These are phyloP conservation scores for Stylosanthes scabra DNA, from an alignment of 331 rosid species.

Conservation along the genomic window DNA sequence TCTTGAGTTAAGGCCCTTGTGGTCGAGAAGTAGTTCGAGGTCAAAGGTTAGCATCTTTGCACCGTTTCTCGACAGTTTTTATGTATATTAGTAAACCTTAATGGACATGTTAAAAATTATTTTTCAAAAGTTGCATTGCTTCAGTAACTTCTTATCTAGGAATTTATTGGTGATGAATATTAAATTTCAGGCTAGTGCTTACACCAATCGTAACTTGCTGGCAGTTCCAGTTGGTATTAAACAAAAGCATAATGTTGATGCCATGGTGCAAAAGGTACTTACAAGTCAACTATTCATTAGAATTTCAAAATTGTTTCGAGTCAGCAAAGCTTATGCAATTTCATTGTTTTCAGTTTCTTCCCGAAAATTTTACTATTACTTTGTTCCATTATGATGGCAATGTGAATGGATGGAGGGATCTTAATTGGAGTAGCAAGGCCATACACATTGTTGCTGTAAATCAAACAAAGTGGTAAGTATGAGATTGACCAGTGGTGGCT, in stretches of 20 bases:
- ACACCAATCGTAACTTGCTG: conserved; percentile 73
- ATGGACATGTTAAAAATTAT: background rate
- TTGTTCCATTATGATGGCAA: conserved; percentile 97
- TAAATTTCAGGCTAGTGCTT: conserved; percentile 62
- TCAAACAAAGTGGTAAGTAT: conserved; percentile 93
- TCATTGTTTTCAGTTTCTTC: conserved; percentile 87
- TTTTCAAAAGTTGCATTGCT: background rate
- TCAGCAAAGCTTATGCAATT: conserved; percentile 48
- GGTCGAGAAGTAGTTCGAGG: conserved; percentile 78
- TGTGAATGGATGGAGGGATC: conserved; percentile 89
- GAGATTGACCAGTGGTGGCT: conserved; percentile 17
- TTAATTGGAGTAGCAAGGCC: conserved; percentile 83
- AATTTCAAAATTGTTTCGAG: conserved; percentile 27
- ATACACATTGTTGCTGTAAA: conserved; percentile 83
- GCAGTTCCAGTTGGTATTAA: conserved; percentile 90
- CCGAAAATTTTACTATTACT: conserved; percentile 85
- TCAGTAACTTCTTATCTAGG: conserved; percentile 14
- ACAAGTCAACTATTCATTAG: conserved; percentile 22
- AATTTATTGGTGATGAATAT: conserved; percentile 39
- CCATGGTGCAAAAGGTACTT: conserved; percentile 79
- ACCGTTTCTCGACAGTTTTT: conserved; percentile 12
- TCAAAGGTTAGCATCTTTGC: conserved; percentile 57
- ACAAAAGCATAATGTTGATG: conserved; percentile 80
- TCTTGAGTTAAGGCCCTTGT: conserved; percentile 85
- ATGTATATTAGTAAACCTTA: conserved; percentile 1